phyloP scores from a whole-genome alignment of 306 rosid genomes.

The Malus orientalis region DNA sequence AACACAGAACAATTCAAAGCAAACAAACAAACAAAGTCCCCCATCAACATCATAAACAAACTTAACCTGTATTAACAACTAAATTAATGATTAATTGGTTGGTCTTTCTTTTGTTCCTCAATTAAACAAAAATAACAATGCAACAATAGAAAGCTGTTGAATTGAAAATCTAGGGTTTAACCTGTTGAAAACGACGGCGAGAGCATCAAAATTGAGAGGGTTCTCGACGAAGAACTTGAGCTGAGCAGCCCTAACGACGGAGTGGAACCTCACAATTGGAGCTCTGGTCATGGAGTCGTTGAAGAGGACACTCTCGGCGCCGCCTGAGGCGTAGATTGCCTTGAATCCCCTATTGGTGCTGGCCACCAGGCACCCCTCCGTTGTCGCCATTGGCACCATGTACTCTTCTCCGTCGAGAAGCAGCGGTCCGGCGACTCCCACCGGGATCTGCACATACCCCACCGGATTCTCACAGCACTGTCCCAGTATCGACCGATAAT shows the following conservation, averaged over 20 bases:
- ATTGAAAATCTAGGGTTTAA: not conserved
- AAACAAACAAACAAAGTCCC: not conserved
- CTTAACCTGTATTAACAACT: not conserved
- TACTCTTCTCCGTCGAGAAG: constrained; percentile 16
- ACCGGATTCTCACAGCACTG: constrained; percentile 31
- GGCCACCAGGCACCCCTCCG: constrained; percentile 25
- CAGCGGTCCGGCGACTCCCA: constrained; percentile 25
- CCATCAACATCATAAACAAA: not conserved
- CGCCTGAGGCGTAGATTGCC: constrained; percentile 19
- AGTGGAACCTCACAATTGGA: constrained; percentile 14
- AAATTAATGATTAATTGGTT: not conserved
- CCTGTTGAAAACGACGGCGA: constrained; percentile 16
- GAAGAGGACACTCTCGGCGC: constrained; percentile 10
- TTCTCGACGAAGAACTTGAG: constrained; percentile 20
- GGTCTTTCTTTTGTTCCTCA: not conserved
- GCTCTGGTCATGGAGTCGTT: constrained; percentile 26
- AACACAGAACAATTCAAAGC: not conserved
- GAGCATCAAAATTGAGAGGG: constrained; percentile 16
- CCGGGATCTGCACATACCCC: constrained; percentile 25
- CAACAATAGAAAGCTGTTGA: not conserved
- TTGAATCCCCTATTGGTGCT: constrained; percentile 23
- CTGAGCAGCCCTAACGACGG: constrained; percentile 10
- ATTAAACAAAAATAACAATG: not conserved
- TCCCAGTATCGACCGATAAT: constrained; percentile 19
- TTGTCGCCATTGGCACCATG: constrained; percentile 23